phyloP scores from a whole-genome alignment of 2,329 filamentous ascomycete species.

The Cryphonectria nitschkei region DNA sequence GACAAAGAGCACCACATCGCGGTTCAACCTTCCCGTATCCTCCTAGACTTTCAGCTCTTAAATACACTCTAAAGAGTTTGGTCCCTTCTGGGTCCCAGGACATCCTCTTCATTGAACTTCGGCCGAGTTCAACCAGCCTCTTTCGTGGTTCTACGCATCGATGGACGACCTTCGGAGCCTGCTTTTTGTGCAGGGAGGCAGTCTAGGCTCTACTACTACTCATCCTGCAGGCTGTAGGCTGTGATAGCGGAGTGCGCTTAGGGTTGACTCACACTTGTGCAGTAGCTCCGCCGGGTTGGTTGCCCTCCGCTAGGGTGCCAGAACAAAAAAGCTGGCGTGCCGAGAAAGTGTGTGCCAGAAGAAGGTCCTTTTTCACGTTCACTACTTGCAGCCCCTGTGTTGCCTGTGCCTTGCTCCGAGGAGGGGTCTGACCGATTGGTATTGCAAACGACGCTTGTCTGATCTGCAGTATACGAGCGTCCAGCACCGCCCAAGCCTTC shows the following conservation, averaged over 20 bases:
- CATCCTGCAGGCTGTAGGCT: conserved; percentile 9
- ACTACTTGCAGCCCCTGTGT: background rate
- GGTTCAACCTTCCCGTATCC: background rate
- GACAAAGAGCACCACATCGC: background rate
- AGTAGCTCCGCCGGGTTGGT: conserved; percentile 3
- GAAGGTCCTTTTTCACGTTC: background rate
- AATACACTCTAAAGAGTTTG: background rate
- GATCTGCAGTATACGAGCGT: conserved; percentile 16
- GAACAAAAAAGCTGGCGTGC: background rate
- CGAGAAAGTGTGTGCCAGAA: background rate
- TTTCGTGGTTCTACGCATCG: background rate
- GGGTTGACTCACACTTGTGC: conserved; percentile 12
- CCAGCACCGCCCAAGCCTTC: conserved; percentile 18
- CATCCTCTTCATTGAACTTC: background rate
- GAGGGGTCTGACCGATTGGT: background rate
- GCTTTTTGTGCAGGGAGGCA: background rate
- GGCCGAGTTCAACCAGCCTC: background rate
- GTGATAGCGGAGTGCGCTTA: background rate
- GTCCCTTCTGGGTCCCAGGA: background rate
- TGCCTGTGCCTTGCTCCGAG: background rate
- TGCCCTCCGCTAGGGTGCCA: background rate
- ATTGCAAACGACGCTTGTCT: conserved; percentile 2
- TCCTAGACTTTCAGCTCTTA: background rate
- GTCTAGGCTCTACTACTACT: background rate
- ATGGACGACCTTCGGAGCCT: background rate